Evolutionary conservation across 1,139 yeast genomes (phyloP), one percentile per base, ranked within the genome.

Genomic region (Yarrowia galli): DNA sequence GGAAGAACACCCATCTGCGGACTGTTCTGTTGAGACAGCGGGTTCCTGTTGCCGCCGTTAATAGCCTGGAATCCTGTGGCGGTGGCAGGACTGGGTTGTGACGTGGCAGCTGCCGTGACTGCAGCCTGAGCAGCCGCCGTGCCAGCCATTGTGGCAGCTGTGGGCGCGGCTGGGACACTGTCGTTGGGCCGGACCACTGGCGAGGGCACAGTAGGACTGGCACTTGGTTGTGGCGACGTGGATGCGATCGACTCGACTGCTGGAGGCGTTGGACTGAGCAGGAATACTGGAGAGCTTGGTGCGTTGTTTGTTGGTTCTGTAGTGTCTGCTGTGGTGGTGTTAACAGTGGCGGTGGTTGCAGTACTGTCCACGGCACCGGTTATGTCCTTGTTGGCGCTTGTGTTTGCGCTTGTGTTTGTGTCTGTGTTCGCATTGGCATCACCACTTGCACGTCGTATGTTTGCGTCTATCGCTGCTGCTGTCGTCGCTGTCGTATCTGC

Each of bases 201-300:
- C n/a, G 51, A 46, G 6, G 18, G 32, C 16, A 25, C 35, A 1
- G 6, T 16, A 22, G 54, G 38, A 12, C 38, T 28, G n/a, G 6
- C 20, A 9, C 35, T 16, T 10, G 32, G 15, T 6, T 46, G 51
- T 0, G 54, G 54, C 3, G 54, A 28, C 16, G 22, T 5, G 1
- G 54, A 48, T 0, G 38, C 20, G 9, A 28, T 13, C 9, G 23
- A n/a, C 20, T 28, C 54, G 4, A 10, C 23, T 2, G 15, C 23
- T 42, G 54, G 54, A 28, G 54, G 54, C 4, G 38, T 16, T 12
- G 54, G 54, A n/a, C 38, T 28, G 38, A 48, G 54, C 15, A 48
- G 38, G 15, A 18, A 48, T 4, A 48, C 54, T 0, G 54, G 54
- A 1, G 54, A 28, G 22, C 10, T 32, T 2, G 49, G 49, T n/a